A percentile compares a stretch with the other conserved stretches of the same genome.
Conservation (phyloP, 139 green algal genomes). For the Chlamydomonas schloesseri region DNA sequence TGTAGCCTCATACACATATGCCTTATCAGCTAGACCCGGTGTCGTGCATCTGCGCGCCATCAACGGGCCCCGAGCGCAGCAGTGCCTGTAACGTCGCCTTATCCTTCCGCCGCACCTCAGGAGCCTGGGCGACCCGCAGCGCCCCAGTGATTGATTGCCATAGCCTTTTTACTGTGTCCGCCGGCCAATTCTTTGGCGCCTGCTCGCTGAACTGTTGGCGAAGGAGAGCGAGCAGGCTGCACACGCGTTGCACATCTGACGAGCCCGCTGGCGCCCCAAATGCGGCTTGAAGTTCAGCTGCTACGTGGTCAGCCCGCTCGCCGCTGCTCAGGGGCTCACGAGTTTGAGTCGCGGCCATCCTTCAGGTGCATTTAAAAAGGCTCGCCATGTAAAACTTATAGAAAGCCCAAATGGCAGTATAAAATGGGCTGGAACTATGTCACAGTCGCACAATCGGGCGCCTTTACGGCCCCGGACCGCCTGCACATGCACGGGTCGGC, state of each 20-base stretch:
- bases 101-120: slow-evolving; percentile 17
- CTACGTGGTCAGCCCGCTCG: slow-evolving; percentile 21
- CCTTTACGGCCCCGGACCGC: too few species aligned
- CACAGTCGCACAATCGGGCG: too few species aligned
- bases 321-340: background rate
- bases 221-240: slow-evolving; percentile 3
- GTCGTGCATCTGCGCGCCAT: too few species aligned
- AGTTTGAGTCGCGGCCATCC: too few species aligned
- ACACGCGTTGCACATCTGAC: slow-evolving; percentile 17
- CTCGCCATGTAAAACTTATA: too few species aligned
- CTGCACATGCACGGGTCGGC: too few species aligned
- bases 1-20: background rate
- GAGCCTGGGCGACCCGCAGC: background rate
- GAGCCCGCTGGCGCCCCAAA: background rate
- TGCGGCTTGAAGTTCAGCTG: slow-evolving; percentile 33
- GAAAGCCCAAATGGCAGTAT: too few species aligned
- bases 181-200: slow-evolving; percentile 7
- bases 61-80: background rate
- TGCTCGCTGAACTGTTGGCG: slow-evolving; percentile 16
- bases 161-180: slow-evolving; percentile 19
- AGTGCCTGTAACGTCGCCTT: background rate
- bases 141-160: slow-evolving; percentile 28
- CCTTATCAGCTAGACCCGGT: background rate
- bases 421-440: too few species aligned
- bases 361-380: too few species aligned